phyloP scores from a whole-genome alignment of 1,284 basidiomycete species.

The Violaceomyces palustris region DNA sequence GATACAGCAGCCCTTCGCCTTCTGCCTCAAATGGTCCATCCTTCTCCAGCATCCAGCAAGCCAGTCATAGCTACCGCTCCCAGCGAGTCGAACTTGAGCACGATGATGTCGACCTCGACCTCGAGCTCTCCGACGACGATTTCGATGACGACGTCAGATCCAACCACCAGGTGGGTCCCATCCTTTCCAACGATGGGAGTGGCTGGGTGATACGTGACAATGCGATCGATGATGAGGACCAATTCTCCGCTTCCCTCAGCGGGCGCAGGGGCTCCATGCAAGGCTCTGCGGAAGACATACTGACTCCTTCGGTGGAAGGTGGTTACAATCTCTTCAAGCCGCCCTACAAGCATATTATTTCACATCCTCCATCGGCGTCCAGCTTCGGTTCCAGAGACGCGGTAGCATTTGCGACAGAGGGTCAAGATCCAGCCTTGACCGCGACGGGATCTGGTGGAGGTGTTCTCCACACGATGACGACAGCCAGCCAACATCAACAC shows the following conservation, averaged over 20 bases:
- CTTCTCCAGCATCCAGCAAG: background rate
- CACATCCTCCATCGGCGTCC: too few relatives aligned
- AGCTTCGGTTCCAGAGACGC: background rate
- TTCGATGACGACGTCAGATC: constrained; percentile 23
- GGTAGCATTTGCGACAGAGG: background rate
- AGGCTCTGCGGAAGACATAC: constrained; percentile 20
- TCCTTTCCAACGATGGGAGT: constrained; percentile 29
- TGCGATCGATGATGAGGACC: constrained; percentile 1
- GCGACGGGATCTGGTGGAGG: background rate
- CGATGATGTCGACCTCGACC: constrained; percentile 26
- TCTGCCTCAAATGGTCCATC: background rate
- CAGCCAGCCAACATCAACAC: background rate
- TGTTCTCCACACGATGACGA: background rate
- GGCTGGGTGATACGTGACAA: constrained; percentile 27
- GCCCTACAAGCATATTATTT: constrained; percentile 28
- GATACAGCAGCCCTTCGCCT: too few relatives aligned
- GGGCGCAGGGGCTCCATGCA: constrained; percentile 14
- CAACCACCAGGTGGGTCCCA: too few relatives aligned
- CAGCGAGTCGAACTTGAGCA: constrained; percentile 5
- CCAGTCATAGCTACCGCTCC: background rate
- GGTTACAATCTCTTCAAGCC: constrained; percentile 47
- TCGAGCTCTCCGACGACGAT: constrained; percentile 41
- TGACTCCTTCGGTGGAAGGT: constrained; percentile 44
- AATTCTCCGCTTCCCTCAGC: constrained; percentile 14
- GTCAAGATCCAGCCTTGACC: background rate